Evolutionary conservation across 208 protist species (phyloP), one percentile per base, ranked within the genome.

Genomic region (Trypanosomatidae sp.): DNA sequence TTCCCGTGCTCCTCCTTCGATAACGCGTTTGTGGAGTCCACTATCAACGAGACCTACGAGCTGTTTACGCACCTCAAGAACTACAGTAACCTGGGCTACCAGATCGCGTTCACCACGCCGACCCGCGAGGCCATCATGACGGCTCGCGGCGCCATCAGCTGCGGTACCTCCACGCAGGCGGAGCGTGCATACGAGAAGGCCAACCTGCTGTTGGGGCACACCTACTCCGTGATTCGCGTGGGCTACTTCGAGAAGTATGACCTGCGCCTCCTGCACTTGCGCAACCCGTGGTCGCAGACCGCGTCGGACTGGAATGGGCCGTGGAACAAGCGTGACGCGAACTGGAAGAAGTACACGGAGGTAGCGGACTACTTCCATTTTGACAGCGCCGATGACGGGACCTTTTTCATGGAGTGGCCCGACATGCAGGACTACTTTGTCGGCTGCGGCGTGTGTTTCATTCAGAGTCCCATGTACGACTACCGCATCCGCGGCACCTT

Each of bases 401-500:
- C 74, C 41, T 87, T 97, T 67, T 95, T 81, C 59, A 90, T 97
- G 84, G 84, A 88, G 71, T 95, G 87, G 88, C n/a, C 65, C 7
- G 93, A 97, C 62, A 86, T 84, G 30, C 71, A 90, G 64, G 70
- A 79, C 19, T 93, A 80, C 70, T 97, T 97, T 69, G 81, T 77
- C 49, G 77, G 83, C 62, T 91, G 90, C 76, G 85, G 85, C 55
- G 92, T 97, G 22, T 86, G 87, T 78, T 97, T 95, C 71, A 76
- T 87, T 50, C 88, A 91, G 68, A 72, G 87, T 56, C 86, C 82
- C 44, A 78, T 79, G 74, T 73, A 91, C 75, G 91, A 94, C 84
- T 93, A 89, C 81, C 88, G 92, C 58, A 84, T 95, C 56, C 83
- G 81, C 64, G 90, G 89, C 47, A 87, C 74, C 71, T 97, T 97